A percentile compares a stretch with the other conserved stretches of the same genome.
These are phyloP conservation scores for Parasitella parasitica DNA, from an alignment of 371 early-diverging fungal genomes.

Conservation along the genomic window DNA sequence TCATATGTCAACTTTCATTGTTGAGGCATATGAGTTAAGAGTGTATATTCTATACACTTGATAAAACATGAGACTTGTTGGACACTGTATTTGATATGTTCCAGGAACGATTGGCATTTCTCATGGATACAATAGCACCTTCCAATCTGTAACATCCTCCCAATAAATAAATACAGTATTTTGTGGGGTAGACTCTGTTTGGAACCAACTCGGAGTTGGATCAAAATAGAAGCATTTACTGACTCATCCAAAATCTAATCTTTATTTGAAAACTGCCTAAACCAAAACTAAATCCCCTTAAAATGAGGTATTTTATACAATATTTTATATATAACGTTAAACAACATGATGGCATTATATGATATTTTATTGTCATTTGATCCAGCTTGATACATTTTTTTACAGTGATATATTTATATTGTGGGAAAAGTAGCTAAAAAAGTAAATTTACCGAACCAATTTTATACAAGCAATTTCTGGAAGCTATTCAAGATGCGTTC, in stretches of 20 bases:
- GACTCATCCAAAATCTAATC: no score
- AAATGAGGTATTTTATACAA: background rate
- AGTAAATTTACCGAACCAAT: background rate
- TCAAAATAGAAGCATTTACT: background rate
- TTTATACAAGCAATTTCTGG: background rate
- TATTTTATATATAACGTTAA: no score
- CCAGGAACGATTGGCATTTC: background rate
- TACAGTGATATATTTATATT: background rate
- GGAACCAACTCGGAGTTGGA: background rate
- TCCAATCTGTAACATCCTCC: background rate
- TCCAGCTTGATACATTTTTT: no score
- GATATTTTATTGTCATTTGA: no score
- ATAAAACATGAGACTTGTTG: background rate
- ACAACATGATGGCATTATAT: no score
- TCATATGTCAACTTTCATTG: no score
- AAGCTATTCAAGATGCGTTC: conserved; percentile 18
- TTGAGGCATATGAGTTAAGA: no score
- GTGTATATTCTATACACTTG: no score
- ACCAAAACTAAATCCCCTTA: background rate
- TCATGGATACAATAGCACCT: background rate
- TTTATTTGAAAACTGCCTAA: background rate
- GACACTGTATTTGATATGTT: background rate
- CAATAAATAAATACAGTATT: no score
- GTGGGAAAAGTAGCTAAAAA: background rate
- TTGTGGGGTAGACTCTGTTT: background rate